Evolutionary conservation across 2,329 filamentous ascomycete species (phyloP).

Genomic region (Ophiocordyceps camponoti-leonardi): DNA sequence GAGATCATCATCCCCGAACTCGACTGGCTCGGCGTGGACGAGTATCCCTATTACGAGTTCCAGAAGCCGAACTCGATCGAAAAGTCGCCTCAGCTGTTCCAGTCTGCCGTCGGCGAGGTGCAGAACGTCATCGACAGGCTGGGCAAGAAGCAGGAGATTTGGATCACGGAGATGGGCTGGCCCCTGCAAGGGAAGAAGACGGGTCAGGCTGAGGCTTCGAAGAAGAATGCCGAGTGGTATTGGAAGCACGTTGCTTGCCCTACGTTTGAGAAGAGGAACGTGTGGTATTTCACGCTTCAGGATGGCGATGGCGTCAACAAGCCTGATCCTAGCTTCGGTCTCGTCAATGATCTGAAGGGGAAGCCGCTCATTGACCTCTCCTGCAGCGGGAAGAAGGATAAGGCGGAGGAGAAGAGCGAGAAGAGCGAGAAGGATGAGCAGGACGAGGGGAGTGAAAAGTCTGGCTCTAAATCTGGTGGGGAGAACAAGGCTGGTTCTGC

Average conservation of each 20-base stretch:
- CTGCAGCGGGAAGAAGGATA: slow-evolving; percentile 22
- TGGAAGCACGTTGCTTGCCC: slow-evolving; percentile 67
- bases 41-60: slow-evolving; percentile 71
- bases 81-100: slow-evolving; percentile 49
- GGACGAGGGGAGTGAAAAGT: not conserved
- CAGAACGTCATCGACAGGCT: slow-evolving; percentile 38
- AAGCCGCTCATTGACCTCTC: slow-evolving; percentile 47
- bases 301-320: slow-evolving; percentile 39
- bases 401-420: not conserved
- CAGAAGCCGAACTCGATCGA: slow-evolving; percentile 49
- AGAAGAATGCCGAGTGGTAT: slow-evolving; percentile 58
- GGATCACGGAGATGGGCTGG: slow-evolving; percentile 83
- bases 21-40: slow-evolving; percentile 74
- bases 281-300: slow-evolving; percentile 66
- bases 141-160: slow-evolving; percentile 49
- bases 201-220: slow-evolving; percentile 44
- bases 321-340: slow-evolving; percentile 53
- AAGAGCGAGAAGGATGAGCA: not conserved
- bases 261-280: slow-evolving; percentile 44
- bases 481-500: not conserved
- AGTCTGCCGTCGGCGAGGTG: slow-evolving; percentile 38
- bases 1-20: slow-evolving; percentile 46
- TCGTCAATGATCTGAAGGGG: slow-evolving; percentile 38
- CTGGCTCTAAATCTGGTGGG: not conserved
- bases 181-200: slow-evolving; percentile 51